Conservation (phyloP, 1,284 basidiomycete species). For the Moesziomyces antarcticus region DNA sequence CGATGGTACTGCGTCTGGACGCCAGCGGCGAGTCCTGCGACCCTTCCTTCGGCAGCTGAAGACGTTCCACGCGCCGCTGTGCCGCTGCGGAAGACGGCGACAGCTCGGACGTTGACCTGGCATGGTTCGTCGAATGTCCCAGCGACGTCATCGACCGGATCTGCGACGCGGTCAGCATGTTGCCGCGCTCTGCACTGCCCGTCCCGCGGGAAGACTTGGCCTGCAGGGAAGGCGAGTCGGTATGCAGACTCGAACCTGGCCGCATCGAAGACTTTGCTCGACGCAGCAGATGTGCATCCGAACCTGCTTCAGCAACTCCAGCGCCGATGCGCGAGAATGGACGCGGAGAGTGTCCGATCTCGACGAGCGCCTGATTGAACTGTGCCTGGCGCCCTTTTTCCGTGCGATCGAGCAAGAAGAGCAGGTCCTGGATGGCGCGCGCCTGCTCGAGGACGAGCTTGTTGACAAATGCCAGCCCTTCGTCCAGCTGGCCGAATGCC, state of each 20-base stretch:
- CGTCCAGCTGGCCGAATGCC: slow-evolving; percentile 44
- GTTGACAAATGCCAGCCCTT: slow-evolving; percentile 43
- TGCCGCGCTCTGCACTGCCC: slow-evolving; percentile 21
- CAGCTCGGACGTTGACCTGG: slow-evolving; percentile 40
- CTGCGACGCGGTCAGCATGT: slow-evolving; percentile 37
- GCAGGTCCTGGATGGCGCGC: slow-evolving; percentile 40
- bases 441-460: slow-evolving; percentile 48
- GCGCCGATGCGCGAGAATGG: slow-evolving; percentile 31
- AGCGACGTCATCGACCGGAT: slow-evolving; percentile 45
- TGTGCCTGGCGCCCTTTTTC: slow-evolving; percentile 49
- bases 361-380: slow-evolving; percentile 39
- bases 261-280: slow-evolving; percentile 25
- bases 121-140: slow-evolving; percentile 29
- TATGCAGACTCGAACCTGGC: slow-evolving; percentile 16
- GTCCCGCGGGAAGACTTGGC: slow-evolving; percentile 8
- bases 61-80: slow-evolving; percentile 23
- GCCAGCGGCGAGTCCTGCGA: slow-evolving; percentile 23
- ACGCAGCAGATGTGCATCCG: slow-evolving; percentile 15
- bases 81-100: slow-evolving; percentile 34
- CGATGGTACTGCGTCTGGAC: slow-evolving; percentile 15
- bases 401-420: slow-evolving; percentile 40
- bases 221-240: slow-evolving; percentile 19
- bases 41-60: slow-evolving; percentile 5
- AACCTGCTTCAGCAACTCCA: slow-evolving; percentile 1
- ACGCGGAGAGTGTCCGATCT: slow-evolving; percentile 37